These are phyloP conservation scores for Bothriochloa decipiens DNA, from an alignment of 176 grass and related monocot genomes.

Conservation along the genomic window DNA sequence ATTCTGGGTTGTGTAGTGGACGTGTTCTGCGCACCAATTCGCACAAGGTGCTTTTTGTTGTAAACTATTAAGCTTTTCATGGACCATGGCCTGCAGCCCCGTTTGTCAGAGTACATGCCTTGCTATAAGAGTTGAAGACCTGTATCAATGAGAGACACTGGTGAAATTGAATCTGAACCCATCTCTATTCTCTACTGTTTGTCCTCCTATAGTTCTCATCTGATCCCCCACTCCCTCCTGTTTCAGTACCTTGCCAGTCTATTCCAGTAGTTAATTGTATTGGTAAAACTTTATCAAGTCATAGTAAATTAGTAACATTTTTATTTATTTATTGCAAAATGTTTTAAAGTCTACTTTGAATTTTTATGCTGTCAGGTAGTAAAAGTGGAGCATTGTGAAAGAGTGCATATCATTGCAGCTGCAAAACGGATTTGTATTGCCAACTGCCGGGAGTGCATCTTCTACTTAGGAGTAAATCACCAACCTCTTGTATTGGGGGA, in stretches of 20 bases:
- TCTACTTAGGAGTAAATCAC: constrained; percentile 92
- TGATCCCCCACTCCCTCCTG: not conserved
- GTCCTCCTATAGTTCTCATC: not conserved
- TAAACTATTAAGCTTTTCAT: not conserved
- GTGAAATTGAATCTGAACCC: not conserved
- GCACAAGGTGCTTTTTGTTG: not conserved
- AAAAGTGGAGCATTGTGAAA: constrained; percentile 98
- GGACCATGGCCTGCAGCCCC: not conserved
- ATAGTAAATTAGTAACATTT: not conserved
- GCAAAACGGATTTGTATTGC: constrained; percentile 90
- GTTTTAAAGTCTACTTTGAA: constrained; percentile 26
- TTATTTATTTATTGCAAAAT: not conserved
- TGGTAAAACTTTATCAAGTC: not conserved
- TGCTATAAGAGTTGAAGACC: not conserved
- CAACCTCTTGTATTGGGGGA: constrained; percentile 89
- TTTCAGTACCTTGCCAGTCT: not conserved
- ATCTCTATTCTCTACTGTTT: not conserved
- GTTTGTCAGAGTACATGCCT: not conserved
- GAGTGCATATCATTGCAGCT: constrained; percentile 93
- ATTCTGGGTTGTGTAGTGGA: not conserved
- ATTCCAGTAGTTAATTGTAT: not conserved
- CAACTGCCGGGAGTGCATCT: constrained; percentile 93
- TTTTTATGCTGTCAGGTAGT: constrained; percentile 64
- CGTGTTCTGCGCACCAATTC: not conserved
- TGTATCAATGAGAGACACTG: not conserved